Conservation (phyloP, 805 yeast species). For the Wickerhamomyces ciferrii region DNA sequence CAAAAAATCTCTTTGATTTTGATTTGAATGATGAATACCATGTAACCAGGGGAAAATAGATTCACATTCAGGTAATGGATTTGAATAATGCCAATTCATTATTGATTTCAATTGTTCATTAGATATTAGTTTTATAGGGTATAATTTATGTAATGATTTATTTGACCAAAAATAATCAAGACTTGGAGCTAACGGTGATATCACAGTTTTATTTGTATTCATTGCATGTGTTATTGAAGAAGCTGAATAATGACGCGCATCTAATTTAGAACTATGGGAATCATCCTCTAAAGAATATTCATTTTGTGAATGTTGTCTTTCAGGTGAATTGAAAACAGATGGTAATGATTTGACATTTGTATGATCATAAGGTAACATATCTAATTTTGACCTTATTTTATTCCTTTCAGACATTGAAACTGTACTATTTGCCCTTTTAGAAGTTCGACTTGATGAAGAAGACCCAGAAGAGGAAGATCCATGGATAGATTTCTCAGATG, state of each 20-base stretch:
- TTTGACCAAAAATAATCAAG: constrained; percentile 16
- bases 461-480: too few relatives aligned
- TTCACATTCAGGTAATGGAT: constrained; percentile 56
- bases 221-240: constrained; percentile 2
- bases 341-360: neutral
- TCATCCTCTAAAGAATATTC: neutral
- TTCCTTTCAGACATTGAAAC: constrained; percentile 16
- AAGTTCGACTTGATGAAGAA: constrained; percentile 1
- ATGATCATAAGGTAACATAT: constrained; percentile 1
- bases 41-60: constrained; percentile 89
- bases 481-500: neutral
- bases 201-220: neutral
- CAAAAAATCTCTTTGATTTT: constrained; percentile 17
- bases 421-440: constrained; percentile 20
- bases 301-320: neutral
- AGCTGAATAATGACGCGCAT: constrained; percentile 1
- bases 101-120: constrained; percentile 14
- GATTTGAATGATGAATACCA: constrained; percentile 37
- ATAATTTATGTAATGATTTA: constrained; percentile 7
- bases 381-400: constrained; percentile 18
- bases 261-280: neutral
- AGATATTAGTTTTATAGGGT: constrained; percentile 16
- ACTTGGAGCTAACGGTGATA: constrained; percentile 7
- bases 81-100: constrained; percentile 16
- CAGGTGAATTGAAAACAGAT: neutral